These are phyloP conservation scores for Podospora fimiseda DNA, from an alignment of 495 filamentous ascomycete genomes.

Conservation along the genomic window DNA sequence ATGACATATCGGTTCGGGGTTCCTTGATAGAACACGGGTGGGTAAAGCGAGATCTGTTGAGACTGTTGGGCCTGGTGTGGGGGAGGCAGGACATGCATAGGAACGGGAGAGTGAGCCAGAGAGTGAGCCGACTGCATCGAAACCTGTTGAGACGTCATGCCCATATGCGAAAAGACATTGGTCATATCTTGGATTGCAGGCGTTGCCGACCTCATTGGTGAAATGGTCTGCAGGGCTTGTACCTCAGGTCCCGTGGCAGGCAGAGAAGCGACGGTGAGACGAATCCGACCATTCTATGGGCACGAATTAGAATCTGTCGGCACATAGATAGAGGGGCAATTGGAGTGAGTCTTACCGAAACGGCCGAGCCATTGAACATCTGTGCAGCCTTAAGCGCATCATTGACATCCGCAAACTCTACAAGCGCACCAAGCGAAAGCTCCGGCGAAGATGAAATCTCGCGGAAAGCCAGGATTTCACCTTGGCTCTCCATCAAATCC, in stretches of 20 bases:
- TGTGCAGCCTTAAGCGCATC: conserved; percentile 28
- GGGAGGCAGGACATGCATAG: conserved; percentile 13
- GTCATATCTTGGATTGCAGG: conserved; percentile 12
- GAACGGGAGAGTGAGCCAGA: conserved; percentile 7
- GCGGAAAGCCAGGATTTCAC: conserved; percentile 49
- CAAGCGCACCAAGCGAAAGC: conserved; percentile 34
- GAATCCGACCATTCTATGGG: conserved; percentile 18
- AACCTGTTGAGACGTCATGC: too few relatives aligned
- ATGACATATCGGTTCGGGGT: conserved; percentile 26
- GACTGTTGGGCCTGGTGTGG: too few relatives aligned
- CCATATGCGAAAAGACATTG: conserved; percentile 15
- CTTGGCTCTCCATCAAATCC: conserved; percentile 45
- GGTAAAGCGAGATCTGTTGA: conserved; percentile 29
- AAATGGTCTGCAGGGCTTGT: background rate
- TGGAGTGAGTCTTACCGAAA: conserved; percentile 39
- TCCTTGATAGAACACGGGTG: conserved; percentile 26
- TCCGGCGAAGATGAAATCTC: conserved; percentile 27
- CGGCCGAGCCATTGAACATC: conserved; percentile 38
- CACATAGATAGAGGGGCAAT: too few relatives aligned
- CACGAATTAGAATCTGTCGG: too few relatives aligned
- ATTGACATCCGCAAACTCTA: conserved; percentile 52
- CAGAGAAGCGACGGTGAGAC: conserved; percentile 11
- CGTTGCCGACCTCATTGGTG: background rate
- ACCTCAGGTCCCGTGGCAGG: conserved; percentile 1
- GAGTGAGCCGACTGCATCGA: conserved; percentile 3